Conservation (phyloP, 108 stramenopile genomes). For the Poteriospumella lacustris region DNA sequence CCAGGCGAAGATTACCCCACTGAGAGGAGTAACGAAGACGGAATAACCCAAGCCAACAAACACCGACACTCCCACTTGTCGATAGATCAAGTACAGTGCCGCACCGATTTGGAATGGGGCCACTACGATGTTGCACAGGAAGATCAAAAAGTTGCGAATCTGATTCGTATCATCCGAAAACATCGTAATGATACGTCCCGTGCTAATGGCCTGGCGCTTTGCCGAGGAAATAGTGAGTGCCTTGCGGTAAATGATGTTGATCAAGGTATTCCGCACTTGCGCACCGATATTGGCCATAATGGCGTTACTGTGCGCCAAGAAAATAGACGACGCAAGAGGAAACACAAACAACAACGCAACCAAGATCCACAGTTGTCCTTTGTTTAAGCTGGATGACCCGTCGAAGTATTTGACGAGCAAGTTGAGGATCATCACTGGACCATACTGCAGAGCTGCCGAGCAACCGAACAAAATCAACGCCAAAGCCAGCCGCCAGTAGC, state of each 20-base stretch:
- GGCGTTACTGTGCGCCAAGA: background rate
- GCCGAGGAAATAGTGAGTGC: background rate
- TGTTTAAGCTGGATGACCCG: background rate
- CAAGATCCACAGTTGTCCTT: background rate
- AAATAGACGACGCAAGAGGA: background rate
- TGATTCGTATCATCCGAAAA: conserved; percentile 13
- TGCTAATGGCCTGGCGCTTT: background rate
- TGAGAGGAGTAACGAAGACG: conserved; percentile 32
- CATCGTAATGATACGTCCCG: conserved; percentile 20
- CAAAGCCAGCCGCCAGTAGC: background rate
- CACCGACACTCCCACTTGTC: conserved; percentile 61
- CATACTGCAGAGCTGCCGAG: background rate
- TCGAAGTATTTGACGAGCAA: background rate
- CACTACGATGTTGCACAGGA: conserved; percentile 16
- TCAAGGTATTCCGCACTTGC: conserved; percentile 18
- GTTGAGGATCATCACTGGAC: conserved; percentile 10
- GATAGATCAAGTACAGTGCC: conserved; percentile 51
- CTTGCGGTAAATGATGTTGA: conserved; percentile 16
- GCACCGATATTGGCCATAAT: background rate
- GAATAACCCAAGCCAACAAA: conserved; percentile 31
- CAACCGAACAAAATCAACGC: background rate
- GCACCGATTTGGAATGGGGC: conserved; percentile 1
- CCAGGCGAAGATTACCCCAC: conserved; percentile 14
- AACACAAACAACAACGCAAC: conserved; percentile 8
- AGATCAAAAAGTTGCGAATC: background rate